phyloP scores from a whole-genome alignment of 345 rosid genomes.

The Leavenworthia alabamica region DNA sequence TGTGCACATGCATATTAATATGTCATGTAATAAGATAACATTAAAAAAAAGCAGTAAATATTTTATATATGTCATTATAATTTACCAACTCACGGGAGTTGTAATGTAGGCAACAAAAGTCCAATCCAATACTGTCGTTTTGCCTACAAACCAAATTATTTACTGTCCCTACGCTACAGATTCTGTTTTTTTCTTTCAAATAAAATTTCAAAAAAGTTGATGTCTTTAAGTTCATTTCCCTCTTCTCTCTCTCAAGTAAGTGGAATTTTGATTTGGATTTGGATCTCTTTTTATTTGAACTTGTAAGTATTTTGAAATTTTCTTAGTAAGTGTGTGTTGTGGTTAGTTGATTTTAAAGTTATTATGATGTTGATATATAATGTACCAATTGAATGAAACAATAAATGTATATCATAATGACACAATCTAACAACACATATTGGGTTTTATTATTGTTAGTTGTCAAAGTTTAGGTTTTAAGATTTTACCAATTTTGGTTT shows the following conservation, averaged over 20 bases:
- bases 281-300: constrained; percentile 16
- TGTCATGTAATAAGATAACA: neutral
- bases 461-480: constrained; percentile 15
- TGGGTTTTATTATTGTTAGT: constrained; percentile 14
- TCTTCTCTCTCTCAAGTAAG: constrained; percentile 6
- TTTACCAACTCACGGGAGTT: constrained; percentile 24
- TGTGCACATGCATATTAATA: constrained; percentile 7
- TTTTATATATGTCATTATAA: neutral
- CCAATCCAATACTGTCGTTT: constrained; percentile 24
- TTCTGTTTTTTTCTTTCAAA: constrained; percentile 10
- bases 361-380: constrained; percentile 28
- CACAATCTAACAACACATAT: constrained; percentile 21
- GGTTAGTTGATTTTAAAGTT: constrained; percentile 20
- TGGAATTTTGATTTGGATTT: neutral
- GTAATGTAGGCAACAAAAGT: constrained; percentile 12
- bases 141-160: neutral
- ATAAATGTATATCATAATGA: constrained; percentile 24
- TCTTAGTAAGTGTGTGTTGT: neutral
- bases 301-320: neutral
- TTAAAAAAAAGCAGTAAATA: neutral
- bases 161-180: constrained; percentile 14
- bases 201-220: neutral
- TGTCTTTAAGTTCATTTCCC: neutral
- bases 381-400: constrained; percentile 23
- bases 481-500: constrained; percentile 12